Conservation (phyloP, 345 rosid species). For the Euphorbia tirucalli region DNA sequence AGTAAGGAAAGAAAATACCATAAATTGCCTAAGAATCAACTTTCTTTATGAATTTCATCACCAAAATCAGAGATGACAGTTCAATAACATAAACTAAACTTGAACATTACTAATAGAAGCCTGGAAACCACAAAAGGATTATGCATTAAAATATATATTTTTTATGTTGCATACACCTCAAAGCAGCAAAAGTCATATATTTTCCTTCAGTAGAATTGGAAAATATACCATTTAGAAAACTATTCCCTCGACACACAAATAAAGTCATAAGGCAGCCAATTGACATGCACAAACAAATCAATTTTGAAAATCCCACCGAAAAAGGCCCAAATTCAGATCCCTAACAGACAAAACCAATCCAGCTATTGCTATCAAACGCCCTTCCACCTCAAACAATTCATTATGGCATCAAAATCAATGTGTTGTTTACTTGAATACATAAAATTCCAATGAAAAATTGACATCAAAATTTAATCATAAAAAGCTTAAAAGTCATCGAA, state of each 20-base stretch:
- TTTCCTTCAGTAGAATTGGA: neutral
- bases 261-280: neutral
- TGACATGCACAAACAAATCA: neutral
- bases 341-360: neutral
- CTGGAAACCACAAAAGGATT: too few species aligned
- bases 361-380: neutral
- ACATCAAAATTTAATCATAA: neutral
- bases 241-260: neutral
- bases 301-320: neutral
- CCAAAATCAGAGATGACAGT: neutral
- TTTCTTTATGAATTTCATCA: neutral
- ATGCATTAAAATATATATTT: neutral
- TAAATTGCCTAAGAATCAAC: neutral
- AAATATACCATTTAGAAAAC: neutral
- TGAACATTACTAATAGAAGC: neutral
- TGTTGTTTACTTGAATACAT: neutral
- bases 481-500: neutral
- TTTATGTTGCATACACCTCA: neutral
- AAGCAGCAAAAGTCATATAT: neutral
- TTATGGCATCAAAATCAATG: neutral
- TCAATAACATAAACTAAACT: neutral
- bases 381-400: neutral
- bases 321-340: conserved; percentile 6
- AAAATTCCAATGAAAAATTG: neutral
- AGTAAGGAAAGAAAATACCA: neutral